Base-by-base conservation (phyloP, 768 basidiomycete species). In the Russula sp. region DNA sequence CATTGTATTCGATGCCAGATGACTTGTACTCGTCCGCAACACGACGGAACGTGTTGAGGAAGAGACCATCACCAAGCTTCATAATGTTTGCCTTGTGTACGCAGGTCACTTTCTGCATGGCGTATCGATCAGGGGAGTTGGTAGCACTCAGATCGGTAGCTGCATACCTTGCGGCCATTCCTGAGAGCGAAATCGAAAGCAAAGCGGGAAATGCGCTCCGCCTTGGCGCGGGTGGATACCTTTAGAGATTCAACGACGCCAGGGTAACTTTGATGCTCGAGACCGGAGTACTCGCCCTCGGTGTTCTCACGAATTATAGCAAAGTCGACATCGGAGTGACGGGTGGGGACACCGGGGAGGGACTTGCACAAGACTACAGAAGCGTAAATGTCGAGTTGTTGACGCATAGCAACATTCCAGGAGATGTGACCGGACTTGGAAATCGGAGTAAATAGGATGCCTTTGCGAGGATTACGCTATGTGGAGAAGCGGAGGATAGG, bases 51-150 rank as follows among this genome's bases (percentile, higher is more conserved):
- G 95, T 98, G 76, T 93, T 95, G 69, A 98, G 83, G 87, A 98
- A 98, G 46, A 99, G 84, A 75, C 97, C 97, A 71, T 98, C 97
- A 74, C 96, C 96, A 69, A 98, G 87, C 76, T 99, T 99, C 97
- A 99, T 99, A 81, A 99, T 99, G 81, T 98, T 98, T 70, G 97
- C 97, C 77, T 99, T 99, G 85, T 99, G 97, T 48, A 99, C 94
- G 71, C 95, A 98, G 45, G 97, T 99, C 68, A 99, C 96, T 89
- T 96, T 98, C 93, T 96, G 55, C 25, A 51, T 35, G 39, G n/a
- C 5, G 18, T 49, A 9, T 46, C 32, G 18, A 56, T 11, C 22
- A 51, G 13, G 13, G 20, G 22, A 52, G 52, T 29, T 34, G 68
- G 2, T 50, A 64, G 56, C 42, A 32, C 49, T 20, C 16, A 58